Evolutionary conservation across 1,284 basidiomycete genomes (phyloP), one percentile per base, ranked within the genome.

Genomic region (Tilletia setariae): DNA sequence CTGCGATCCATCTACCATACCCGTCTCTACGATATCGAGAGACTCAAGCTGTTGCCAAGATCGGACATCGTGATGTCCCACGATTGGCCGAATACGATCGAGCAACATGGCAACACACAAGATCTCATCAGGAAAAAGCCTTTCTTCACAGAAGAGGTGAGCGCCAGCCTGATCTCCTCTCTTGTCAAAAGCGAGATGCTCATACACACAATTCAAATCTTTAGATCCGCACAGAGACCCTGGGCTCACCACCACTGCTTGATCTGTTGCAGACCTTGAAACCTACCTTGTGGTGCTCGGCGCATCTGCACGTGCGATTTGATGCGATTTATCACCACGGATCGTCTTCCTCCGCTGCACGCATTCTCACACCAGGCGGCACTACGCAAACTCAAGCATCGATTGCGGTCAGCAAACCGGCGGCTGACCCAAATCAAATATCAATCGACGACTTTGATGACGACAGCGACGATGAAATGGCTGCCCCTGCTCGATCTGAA

Each of bases 201-300:
- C 28, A 61, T 19, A 49, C 47, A 35, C n/a, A 47, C 46, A 15
- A 51, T 35, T 16, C 63, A 46, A n/a, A 11, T 21, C 30, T 68
- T 35, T n/a, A 46, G 53, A 74, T 74, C n/a, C 61, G 67, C 82
- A 83, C 87, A 91, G 70, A 83, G 87, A 86, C 86, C 2, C 87
- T 98, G 2, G 95, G 96, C 1, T 94, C 92, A 0, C 94, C 94
- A 9, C 94, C 95, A 0, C 85, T 97, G 35, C 89, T 91, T 85
- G 88, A 88, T 16, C 85, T 98, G 0, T 84, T 98, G 25, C 85
- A 85, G 40, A 89, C 86, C 13, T 85, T 98, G 42, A 87, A 88
- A 78, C 94, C 96, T 0, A 79, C 86, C n/a, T 91, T 91, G 87
- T 99, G 96, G 96, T 98, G 98, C 82, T 85, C 92, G 1, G 96